Conservation (phyloP, 176 grass and related monocot genomes). For the Carex parvula region DNA sequence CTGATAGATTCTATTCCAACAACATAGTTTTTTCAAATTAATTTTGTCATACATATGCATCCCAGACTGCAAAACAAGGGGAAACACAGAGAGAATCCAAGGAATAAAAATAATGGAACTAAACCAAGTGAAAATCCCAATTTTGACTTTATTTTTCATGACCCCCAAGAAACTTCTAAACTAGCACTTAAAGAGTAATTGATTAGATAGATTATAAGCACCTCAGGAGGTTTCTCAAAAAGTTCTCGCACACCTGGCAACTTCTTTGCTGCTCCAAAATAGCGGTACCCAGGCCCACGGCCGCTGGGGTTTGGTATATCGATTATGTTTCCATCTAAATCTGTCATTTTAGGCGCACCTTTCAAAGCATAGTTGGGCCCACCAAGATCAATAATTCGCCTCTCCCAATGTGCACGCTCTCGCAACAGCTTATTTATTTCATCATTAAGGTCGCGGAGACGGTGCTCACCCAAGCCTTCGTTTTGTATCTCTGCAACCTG, state of each 20-base stretch:
- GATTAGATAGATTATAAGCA: background rate
- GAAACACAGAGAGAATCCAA: background rate
- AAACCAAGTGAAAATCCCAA: background rate
- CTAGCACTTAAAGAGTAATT: no score
- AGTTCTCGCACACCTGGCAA: constrained; percentile 85
- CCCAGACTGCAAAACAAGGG: background rate
- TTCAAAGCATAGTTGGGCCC: constrained; percentile 68
- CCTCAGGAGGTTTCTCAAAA: constrained; percentile 90
- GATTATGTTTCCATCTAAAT: constrained; percentile 93
- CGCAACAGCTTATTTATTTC: constrained; percentile 99
- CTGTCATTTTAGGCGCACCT: constrained; percentile 73
- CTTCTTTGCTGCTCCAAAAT: constrained; percentile 97
- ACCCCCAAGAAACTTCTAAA: no score
- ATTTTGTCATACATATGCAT: background rate
- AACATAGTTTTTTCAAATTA: background rate
- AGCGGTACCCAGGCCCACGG: constrained; percentile 85
- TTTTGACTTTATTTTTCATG: no score
- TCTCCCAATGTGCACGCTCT: constrained; percentile 95
- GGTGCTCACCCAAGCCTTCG: constrained; percentile 94
- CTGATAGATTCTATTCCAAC: background rate
- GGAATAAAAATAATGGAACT: background rate
- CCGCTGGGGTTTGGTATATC: constrained; percentile 83
- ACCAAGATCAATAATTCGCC: constrained; percentile 79
- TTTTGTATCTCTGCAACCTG: constrained; percentile 90
- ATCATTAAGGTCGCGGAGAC: constrained; percentile 96